phyloP scores from a whole-genome alignment of 805 yeast genomes.

The Starmerella riodocensis region DNA sequence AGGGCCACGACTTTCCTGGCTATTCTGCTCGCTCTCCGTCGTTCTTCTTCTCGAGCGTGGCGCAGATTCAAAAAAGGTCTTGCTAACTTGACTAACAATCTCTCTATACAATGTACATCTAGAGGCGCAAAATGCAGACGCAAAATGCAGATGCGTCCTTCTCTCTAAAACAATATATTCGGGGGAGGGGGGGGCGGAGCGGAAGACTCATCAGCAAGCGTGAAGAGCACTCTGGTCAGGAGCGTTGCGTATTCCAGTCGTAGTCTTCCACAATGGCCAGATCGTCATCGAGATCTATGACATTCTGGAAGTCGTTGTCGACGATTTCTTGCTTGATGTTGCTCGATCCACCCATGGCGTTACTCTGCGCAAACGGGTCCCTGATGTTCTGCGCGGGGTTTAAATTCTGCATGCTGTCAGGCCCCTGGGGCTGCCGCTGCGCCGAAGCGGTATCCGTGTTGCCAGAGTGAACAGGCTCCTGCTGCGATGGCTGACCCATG shows the following conservation, averaged over 20 bases:
- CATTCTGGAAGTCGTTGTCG: slow-evolving; percentile 8
- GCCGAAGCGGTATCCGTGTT: neutral
- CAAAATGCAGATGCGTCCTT: too few relatives aligned
- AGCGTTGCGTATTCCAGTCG: neutral
- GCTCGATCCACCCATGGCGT: neutral
- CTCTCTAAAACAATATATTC: too few relatives aligned
- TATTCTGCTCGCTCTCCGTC: too few relatives aligned
- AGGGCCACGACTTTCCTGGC: too few relatives aligned
- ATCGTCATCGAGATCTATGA: slow-evolving; percentile 9
- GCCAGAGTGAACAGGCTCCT: slow-evolving; percentile 2
- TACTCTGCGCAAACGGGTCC: neutral
- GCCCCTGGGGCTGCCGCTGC: neutral
- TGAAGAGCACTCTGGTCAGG: neutral
- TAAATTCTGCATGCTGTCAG: neutral
- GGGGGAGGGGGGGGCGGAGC: too few relatives aligned
- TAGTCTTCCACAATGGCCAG: slow-evolving; percentile 1
- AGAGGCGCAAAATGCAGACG: too few relatives aligned
- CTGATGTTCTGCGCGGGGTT: neutral
- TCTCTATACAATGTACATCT: too few relatives aligned
- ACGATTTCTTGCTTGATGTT: slow-evolving; percentile 4
- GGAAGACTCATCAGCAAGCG: neutral
- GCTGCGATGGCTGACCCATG: neutral
- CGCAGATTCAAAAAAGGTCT: too few relatives aligned
- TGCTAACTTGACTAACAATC: too few relatives aligned
- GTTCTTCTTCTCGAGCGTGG: too few relatives aligned